Base-by-base conservation (phyloP, 768 basidiomycete genomes). In the Leccinum obscurum region DNA sequence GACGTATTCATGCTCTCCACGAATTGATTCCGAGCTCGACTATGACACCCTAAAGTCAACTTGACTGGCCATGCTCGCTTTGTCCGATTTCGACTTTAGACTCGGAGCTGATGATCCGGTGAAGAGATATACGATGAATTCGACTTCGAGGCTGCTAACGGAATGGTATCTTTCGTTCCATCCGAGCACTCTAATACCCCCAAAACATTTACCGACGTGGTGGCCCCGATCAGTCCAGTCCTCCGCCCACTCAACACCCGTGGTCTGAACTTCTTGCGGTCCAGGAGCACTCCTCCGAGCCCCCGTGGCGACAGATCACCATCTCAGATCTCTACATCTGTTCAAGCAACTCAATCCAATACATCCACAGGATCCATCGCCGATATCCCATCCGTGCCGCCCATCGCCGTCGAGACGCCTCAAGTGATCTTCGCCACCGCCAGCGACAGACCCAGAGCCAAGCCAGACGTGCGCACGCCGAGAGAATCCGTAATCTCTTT, bases 181-280 rank as follows among this genome's bases (percentile, higher is more conserved):
- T 71, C 73, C 34, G 71, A 71, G 53, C 52, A 62, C 64, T 62
- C 69, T 60, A 58, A 48, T 74, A 75, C 62, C 72, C 77, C 63
- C 64, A 77, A 15, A 72, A 58, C 24, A 24, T 24, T 24, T 24
- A 46, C 54, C 2, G 46, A 61, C 22, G 15, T 26, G 26, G 56
- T 64, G 54, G 62, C 64, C 28, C 52, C 70, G 6, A 62, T 68
- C 24, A 24, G 24, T 24, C 24, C 17, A 67, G 66, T 1, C 67
- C 78, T 77, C 24, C 78, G 76, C 58, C 79, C 81, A 6, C 74
- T 74, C 24, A 78, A 81, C 0, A 64, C 83, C 56, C 82, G 77
- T 57, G 79, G 80, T 7, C 68, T 86, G 4, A 76, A 75, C 24
- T 84, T 86, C 62, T 71, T 87, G 59, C 76, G 83, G 35, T 80